Evolutionary conservation across 257 asterid species (phyloP), one percentile per base, ranked within the genome.

Genomic region (Pogostemon cablin): DNA sequence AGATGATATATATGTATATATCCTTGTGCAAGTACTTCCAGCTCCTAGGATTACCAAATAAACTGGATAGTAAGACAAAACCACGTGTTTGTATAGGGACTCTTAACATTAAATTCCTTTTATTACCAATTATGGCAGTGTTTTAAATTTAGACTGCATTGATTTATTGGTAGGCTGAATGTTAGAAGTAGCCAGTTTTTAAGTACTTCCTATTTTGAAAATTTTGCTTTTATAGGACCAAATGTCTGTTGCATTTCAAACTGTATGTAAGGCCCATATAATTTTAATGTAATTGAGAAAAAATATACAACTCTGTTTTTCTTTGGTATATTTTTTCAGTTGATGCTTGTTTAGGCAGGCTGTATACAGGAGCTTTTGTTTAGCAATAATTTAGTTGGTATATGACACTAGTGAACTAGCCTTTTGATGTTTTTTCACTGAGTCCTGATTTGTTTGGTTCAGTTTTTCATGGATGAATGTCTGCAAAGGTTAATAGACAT

Each of bases 391-490:
- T 20, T 12, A 10, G 39, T 37, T 65, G 3, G 11, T 53, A 34
- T 63, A 10, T 57, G 52, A 50, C n/a, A 20, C 65, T 11, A 54
- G 10, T 40, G 20, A 20, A 20, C 25, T 20, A 20, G 25, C 25
- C 25, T 20, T 20, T 20, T 20, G 25, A 20, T 20, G 25, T 20
- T 63, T 52, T 46, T 55, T 72, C 55, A 66, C 66, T 53, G 63
- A 57, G 12, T 75, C 32, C 56, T 71, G 34, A 40, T 72, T 54
- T 79, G 55, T 71, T 72, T 70, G 72, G 52, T 80, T 71, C 88
- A 93, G 99, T 91, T 77, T 82, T 93, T 91, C 87, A 93, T 93
- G 97, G 99, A 93, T 67, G 95, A 91, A 67, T 93, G 96, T 81
- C 86, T 93, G 83, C 92, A 89, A 82, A 89, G 82, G 77, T 89